Base-by-base conservation (phyloP, 2,329 filamentous ascomycete species). In the Aspergillus calidoustus region DNA sequence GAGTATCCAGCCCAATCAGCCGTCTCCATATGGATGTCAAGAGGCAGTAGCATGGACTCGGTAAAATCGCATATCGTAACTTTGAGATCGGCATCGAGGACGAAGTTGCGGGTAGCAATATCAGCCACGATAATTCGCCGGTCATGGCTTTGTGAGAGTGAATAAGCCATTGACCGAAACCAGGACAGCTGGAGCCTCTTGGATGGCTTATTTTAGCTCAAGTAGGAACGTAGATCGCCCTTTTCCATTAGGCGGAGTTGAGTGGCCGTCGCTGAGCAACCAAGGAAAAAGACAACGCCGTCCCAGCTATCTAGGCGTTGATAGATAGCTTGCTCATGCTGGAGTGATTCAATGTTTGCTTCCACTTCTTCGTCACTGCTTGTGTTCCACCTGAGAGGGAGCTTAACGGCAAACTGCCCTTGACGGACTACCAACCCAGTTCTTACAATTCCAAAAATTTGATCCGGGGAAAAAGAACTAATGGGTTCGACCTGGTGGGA, bases 31-130 rank as follows among this genome's bases (percentile, higher is more conserved):
- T 60, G 19, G 30, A 59, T 64, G 19, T 67, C 57, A 19, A 66
- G 58, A 19, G 66, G 58, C 57, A 71, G 58, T 17, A 64, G 48
- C 8, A 58, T 48, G 7, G 67, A 62, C 48, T 71, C 66, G 5
- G 57, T 64, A 52, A 70, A 71, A 63, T 69, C 66, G 49, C 69
- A 64, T 41, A 71, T 54, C 49, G 66, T 68, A 19, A 68, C 48
- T 4, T 50, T 65, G 19, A 71, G 49, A 31, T 69, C 61, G 4
- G 60, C 48, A 50, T 64, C 62, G 44, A 71, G 61, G 9, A 71
- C 61, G 50, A 71, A 65, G 46, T 71, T 71, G 41, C 63, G 65
- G 44, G 44, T 66, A 44, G 64, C 61, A 51, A 71, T 69, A 60
- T 69, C 69, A 46, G 65, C 63, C 19, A 69, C 62, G 56, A 69